Evolutionary conservation across 2,329 filamentous ascomycete species (phyloP).

Genomic region (Balansia obtecta): DNA sequence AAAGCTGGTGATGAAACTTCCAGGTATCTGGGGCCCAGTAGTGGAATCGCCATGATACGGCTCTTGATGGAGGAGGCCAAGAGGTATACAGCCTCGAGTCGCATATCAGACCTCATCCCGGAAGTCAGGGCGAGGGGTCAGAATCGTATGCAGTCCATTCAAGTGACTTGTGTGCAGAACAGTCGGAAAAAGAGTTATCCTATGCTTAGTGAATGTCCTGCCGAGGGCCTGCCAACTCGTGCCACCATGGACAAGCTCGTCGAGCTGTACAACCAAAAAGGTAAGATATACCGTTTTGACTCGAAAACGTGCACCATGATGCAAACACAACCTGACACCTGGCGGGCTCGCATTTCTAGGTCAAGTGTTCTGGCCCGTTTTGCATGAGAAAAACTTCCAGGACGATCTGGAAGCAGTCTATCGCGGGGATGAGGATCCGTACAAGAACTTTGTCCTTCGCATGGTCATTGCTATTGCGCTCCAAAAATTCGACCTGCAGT

Average conservation of each 20-base stretch:
- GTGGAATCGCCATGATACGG: conserved; percentile 88
- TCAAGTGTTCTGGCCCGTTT: conserved; percentile 73
- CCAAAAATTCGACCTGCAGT: conserved; percentile 80
- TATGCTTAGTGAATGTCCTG: conserved; percentile 75
- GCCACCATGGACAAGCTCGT: conserved; percentile 66
- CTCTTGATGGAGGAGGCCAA: conserved; percentile 95
- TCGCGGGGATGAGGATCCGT: conserved; percentile 59
- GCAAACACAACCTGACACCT: not conserved
- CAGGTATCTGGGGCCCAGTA: conserved; percentile 84
- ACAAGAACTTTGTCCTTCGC: conserved; percentile 76
- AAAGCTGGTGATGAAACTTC: conserved; percentile 75
- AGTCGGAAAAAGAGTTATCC: conserved; percentile 76
- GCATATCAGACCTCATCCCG: conserved; percentile 84
- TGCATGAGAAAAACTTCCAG: conserved; percentile 73
- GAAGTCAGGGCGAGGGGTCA: conserved; percentile 49
- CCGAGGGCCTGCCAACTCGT: conserved; percentile 60
- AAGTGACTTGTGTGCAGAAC: conserved; percentile 35
- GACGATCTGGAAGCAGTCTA: conserved; percentile 73
- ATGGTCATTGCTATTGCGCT: conserved; percentile 93
- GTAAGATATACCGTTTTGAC: conserved; percentile 29
- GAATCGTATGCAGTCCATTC: conserved; percentile 46
- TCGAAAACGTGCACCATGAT: too few species aligned
- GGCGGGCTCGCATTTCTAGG: conserved; percentile 33
- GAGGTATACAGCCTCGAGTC: conserved; percentile 79
- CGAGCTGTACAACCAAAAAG: conserved; percentile 76